A percentile compares a stretch with the other conserved stretches of the same genome.
Evolutionary conservation across 2,329 filamentous ascomycete species (phyloP).

Genomic region (Alternaria sp.): DNA sequence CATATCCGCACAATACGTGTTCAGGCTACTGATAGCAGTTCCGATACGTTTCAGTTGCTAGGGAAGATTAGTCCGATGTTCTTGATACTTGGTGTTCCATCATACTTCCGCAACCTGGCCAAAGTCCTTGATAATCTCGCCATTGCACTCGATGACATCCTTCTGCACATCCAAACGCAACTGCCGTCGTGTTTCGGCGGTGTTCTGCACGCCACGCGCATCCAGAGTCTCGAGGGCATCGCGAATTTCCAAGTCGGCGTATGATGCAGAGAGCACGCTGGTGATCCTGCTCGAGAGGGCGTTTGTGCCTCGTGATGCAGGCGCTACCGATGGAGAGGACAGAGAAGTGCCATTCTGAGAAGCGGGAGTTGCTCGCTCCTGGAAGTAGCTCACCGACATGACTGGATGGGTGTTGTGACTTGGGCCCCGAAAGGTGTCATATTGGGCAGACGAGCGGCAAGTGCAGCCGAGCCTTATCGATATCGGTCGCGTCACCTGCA

Average conservation of each 20-base stretch:
- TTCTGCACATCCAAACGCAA: slow-evolving; percentile 84
- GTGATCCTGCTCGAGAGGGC: slow-evolving; percentile 83
- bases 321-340: slow-evolving; percentile 29
- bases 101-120: slow-evolving; percentile 77
- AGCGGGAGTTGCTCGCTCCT: slow-evolving; percentile 35
- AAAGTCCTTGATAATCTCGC: slow-evolving; percentile 85
- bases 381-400: slow-evolving; percentile 43
- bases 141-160: slow-evolving; percentile 92
- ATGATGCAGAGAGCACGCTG: slow-evolving; percentile 86
- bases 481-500: slow-evolving; percentile 36
- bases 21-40: slow-evolving; percentile 76
- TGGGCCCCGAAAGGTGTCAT: slow-evolving; percentile 16
- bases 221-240: slow-evolving; percentile 83
- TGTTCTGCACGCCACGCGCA: slow-evolving; percentile 72
- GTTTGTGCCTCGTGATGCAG: slow-evolving; percentile 55
- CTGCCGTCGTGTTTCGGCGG: slow-evolving; percentile 76
- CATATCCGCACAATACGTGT: slow-evolving; percentile 81
- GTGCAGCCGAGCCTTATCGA: slow-evolving; percentile 36
- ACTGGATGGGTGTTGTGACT: slow-evolving; percentile 22
- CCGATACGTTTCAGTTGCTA: slow-evolving; percentile 90
- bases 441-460: slow-evolving; percentile 19
- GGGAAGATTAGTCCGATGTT: slow-evolving; percentile 30
- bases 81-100: neutral
- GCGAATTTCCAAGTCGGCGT: slow-evolving; percentile 89
- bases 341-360: slow-evolving; percentile 39